Base-by-base conservation (phyloP, 805 yeast species). In the Metschnikowia orientalis region DNA sequence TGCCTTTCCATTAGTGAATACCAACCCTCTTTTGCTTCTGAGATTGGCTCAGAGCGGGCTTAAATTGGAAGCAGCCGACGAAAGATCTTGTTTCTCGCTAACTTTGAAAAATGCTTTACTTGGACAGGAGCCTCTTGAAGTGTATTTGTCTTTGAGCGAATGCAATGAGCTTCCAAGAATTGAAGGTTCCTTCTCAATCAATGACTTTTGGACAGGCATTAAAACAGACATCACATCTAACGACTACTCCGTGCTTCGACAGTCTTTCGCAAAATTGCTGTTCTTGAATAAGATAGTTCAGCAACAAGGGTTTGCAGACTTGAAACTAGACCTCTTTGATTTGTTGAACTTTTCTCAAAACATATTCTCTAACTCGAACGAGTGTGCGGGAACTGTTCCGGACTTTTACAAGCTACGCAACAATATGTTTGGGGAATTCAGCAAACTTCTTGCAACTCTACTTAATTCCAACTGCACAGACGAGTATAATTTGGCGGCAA, bases 361-460 rank as follows among this genome's bases (percentile, higher is more conserved):
- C 4, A 26, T 59, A 6, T 44, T 59, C 18, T 23, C 19, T n/a
- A 51, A 52, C 19, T 38, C 61, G 1, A 23, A 37, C 5, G 46
- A 42, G 13, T 40, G 48, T 12, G 32, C 54, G 11, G 57, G 48
- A 35, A 35, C 49, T 2, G 53, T 54, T 2, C 45, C 47, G 12
- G 45, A 56, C 28, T 70, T 69, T 38, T 71, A 73, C 41, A 73
- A 69, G 42, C 47, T 62, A 4, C 64, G 57, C 34, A 74, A 71
- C 31, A 56, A 50, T n/a, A 53, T 63, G 4, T 45, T 39, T 28
- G 69, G 71, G 3, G 54, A 53, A 23, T 48, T 53, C 23, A 57
- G 48, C 42, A 41, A 39, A 24, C 29, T 32, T 6, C 11, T 43
- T 8, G 15, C 32, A 2, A n/a, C n/a, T n/a, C 46, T 7, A 37